These are phyloP conservation scores for Camelina sativa DNA, from an alignment of 345 rosid genomes.

Conservation along the genomic window DNA sequence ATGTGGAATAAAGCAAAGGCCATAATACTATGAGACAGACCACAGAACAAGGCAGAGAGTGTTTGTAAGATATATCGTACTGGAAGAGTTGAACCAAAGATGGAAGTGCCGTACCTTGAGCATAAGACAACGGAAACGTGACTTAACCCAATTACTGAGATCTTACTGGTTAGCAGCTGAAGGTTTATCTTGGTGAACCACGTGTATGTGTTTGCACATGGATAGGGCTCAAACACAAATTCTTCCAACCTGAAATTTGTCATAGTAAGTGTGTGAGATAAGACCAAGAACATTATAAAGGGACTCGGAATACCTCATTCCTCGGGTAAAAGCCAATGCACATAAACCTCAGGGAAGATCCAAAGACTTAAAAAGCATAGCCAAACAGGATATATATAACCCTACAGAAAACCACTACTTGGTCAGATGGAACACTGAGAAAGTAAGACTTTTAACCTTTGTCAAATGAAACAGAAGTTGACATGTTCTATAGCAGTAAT, in stretches of 20 bases:
- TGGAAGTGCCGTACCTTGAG: constrained; percentile 48
- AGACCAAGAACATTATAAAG: background rate
- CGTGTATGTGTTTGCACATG: constrained; percentile 49
- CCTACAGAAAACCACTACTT: background rate
- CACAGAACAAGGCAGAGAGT: background rate
- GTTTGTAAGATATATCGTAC: background rate
- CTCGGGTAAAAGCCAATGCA: background rate
- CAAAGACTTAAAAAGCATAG: background rate
- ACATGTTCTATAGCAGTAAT: background rate
- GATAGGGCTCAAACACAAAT: constrained; percentile 56
- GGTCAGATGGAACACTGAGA: constrained; percentile 23
- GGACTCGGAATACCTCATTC: background rate
- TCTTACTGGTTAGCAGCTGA: constrained; percentile 52
- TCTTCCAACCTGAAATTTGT: constrained; percentile 49
- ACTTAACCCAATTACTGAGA: constrained; percentile 65
- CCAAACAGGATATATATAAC: background rate
- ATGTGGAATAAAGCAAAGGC: background rate
- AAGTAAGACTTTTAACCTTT: constrained; percentile 42
- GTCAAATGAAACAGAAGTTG: constrained; percentile 37
- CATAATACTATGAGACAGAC: background rate
- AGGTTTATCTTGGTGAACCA: constrained; percentile 58
- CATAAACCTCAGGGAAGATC: background rate
- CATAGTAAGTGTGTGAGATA: background rate
- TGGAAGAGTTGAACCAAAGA: background rate
- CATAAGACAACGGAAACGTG: constrained; percentile 60